Evolutionary conservation across 257 asterid species (phyloP), one percentile per base, ranked within the genome.

Genomic region (Solanum lycopersicoides): DNA sequence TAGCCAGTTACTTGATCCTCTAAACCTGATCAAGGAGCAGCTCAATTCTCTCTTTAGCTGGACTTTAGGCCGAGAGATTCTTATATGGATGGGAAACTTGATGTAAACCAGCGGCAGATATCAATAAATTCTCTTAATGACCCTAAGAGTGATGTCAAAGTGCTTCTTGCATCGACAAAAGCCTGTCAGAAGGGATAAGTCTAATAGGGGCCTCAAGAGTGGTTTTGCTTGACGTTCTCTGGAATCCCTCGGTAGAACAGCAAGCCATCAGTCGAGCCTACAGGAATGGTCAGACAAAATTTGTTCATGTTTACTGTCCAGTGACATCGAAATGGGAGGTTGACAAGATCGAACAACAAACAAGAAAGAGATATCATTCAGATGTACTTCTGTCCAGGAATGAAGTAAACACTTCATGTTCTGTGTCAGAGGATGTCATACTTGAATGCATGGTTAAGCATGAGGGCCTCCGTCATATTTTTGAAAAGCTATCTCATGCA

Each of bases 161-260:
- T 95, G 65, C 88, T 96, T 56, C 88, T 96, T 12, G 98, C 99
- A 1, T 95, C 98, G 3, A 91, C 87, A 56, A 91, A 25, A 86
- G 94, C 97, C 18, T 95, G 97, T 88, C 93, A 3, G 98, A 97
- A 84, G 99, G 98, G 1, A 95, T 97, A 44, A 94, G 87, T 89
- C 77, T 97, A 7, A 94, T 95, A 3, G 99, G 98, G 44, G 98
- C 98, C 3, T 96, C 98, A 1, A 91, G 98, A 42, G 98, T 95
- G 3, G 95, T 96, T 30, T 72, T 95, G 85, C 94, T 96, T 10
- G 98, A 96, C 82, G 95, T 94, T 20, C 93, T 88, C 5, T 96
- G 96, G 98, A 96, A 96, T 68, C 98, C 98, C 0, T 89, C 96
- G 0, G 94, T 94, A 1, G 92, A 94, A 72, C 88, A 93, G 66